Evolutionary conservation across 345 rosid genomes (phyloP).

Genomic region (Heritiera littoralis): DNA sequence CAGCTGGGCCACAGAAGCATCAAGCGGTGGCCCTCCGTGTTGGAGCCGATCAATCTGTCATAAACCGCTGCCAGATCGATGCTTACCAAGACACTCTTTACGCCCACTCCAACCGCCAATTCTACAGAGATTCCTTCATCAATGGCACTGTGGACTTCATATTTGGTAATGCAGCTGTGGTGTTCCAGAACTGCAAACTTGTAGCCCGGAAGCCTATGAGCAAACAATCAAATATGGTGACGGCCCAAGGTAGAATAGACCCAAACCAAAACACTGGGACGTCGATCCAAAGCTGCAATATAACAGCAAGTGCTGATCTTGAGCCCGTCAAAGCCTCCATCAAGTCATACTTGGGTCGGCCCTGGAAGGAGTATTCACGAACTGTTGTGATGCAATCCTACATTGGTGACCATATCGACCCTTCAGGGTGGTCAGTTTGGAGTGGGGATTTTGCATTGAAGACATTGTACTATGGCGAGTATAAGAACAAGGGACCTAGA

Average conservation of each 20-base stretch:
- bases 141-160: conserved; percentile 79
- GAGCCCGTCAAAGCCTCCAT: conserved; percentile 43
- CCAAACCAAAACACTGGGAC: conserved; percentile 71
- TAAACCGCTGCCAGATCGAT: conserved; percentile 53
- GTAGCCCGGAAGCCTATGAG: conserved; percentile 61
- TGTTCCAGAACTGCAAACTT: conserved; percentile 65
- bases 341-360: conserved; percentile 69
- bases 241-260: conserved; percentile 73
- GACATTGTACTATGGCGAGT: conserved; percentile 59
- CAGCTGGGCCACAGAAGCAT: conserved; percentile 77
- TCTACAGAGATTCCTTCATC: conserved; percentile 60
- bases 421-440: conserved; percentile 79
- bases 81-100: conserved; percentile 81
- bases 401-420: conserved; percentile 63
- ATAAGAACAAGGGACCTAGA: conserved; percentile 39
- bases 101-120: conserved; percentile 64
- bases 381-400: conserved; percentile 66
- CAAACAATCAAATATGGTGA: conserved; percentile 59
- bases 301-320: conserved; percentile 55
- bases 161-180: conserved; percentile 68
- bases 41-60: conserved; percentile 69
- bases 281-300: conserved; percentile 64
- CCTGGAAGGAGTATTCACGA: conserved; percentile 76
- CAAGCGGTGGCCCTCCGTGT: conserved; percentile 89
- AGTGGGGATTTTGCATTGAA: conserved; percentile 56